Conservation (phyloP, 2,329 filamentous ascomycete species). For the Pseudomassariella vexata region DNA sequence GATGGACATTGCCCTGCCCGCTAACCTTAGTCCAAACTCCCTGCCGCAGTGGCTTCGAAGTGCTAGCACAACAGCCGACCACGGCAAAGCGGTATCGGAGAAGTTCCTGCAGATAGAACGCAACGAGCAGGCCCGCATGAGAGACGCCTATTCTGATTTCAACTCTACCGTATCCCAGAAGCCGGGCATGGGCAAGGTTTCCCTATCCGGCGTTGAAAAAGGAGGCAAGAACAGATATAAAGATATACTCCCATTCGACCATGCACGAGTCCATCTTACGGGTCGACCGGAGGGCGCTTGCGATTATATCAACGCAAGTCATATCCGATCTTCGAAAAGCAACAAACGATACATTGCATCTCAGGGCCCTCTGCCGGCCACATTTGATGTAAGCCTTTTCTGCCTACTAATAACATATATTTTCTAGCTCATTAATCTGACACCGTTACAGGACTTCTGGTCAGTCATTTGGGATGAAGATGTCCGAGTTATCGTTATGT, state of each 20-base stretch:
- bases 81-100: constrained; percentile 75
- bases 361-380: constrained; percentile 87
- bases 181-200: constrained; percentile 39
- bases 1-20: constrained; percentile 48
- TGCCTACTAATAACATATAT: not conserved
- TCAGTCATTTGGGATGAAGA: constrained; percentile 96
- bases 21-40: constrained; percentile 37
- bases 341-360: constrained; percentile 94
- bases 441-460: constrained; percentile 76
- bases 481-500: constrained; percentile 89
- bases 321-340: constrained; percentile 72
- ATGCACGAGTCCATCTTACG: constrained; percentile 77
- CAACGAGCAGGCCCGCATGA: constrained; percentile 88
- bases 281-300: constrained; percentile 62
- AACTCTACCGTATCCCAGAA: constrained; percentile 30
- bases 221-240: constrained; percentile 96
- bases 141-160: constrained; percentile 58
- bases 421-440: constrained; percentile 18
- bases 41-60: constrained; percentile 74
- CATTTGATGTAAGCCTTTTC: constrained; percentile 66
- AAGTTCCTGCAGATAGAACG: constrained; percentile 81
- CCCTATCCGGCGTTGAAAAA: constrained; percentile 89
- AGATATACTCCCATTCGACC: constrained; percentile 94
- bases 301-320: constrained; percentile 94
- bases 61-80: constrained; percentile 60